Evolutionary conservation across 139 green algal species (phyloP).

Genomic region (Chlorella vulgaris): DNA sequence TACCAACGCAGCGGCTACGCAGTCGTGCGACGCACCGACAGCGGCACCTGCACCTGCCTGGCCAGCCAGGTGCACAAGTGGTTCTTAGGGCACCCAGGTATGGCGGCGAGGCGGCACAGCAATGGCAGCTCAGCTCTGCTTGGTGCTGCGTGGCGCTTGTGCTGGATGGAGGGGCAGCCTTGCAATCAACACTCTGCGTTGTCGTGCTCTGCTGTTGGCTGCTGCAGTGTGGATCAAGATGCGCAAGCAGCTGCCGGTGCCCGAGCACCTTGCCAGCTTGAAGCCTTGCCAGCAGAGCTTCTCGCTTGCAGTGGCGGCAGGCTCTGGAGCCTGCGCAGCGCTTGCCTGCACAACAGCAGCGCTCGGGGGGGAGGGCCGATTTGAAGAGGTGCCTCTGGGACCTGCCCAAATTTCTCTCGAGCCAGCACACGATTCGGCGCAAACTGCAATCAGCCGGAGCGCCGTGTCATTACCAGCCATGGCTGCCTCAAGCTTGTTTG

Average conservation of each 20-base stretch:
- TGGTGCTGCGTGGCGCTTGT: no score
- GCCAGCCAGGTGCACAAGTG: conserved; percentile 1
- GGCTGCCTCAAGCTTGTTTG: neutral
- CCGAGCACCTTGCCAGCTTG: neutral
- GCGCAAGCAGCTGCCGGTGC: conserved; percentile 19
- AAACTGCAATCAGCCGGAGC: neutral
- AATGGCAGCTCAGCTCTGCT: neutral
- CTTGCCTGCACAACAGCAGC: neutral
- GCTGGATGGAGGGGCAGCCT: no score
- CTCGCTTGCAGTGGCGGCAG: neutral
- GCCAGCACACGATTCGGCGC: neutral
- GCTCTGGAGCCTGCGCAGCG: neutral
- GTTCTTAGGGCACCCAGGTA: conserved; percentile 36
- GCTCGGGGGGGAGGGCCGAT: neutral
- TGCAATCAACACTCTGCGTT: no score
- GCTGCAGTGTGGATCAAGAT: conserved; percentile 34
- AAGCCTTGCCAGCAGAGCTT: neutral
- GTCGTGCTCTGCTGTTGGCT: neutral
- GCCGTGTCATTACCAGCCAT: neutral
- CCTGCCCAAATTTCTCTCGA: neutral
- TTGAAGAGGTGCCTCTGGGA: neutral
- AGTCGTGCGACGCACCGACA: conserved; percentile 10
- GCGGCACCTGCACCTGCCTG: conserved; percentile 31
- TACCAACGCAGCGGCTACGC: conserved; percentile 34
- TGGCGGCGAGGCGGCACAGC: neutral